Percentiles rank a stretch among this genome's conserved stretches.
Evolutionary conservation across 2,329 filamentous ascomycete species (phyloP).

Genomic region (Ophiosphaerella korrae): DNA sequence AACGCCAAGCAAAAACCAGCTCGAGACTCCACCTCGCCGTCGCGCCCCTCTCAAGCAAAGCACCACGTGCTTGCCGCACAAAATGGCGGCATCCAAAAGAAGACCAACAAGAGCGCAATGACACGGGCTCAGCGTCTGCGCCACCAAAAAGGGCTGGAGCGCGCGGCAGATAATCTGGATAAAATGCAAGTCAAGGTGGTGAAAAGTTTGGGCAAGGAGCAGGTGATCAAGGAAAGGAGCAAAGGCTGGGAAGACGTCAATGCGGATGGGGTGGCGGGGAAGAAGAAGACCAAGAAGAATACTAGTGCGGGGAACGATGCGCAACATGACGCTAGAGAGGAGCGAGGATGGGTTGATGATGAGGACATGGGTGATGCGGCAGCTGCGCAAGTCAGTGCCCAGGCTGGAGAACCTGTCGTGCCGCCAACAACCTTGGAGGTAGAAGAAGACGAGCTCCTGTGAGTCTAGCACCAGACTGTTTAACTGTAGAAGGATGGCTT

Average conservation of each 20-base stretch:
- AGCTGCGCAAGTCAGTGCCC: not conserved
- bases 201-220: constrained; percentile 57
- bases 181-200: constrained; percentile 61
- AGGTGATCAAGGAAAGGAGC: constrained; percentile 55
- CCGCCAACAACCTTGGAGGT: not conserved
- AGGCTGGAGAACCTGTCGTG: constrained; percentile 14
- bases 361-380: constrained; percentile 37
- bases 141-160: constrained; percentile 54
- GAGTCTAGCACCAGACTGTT: too few species aligned
- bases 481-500: too few species aligned
- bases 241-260: constrained; percentile 49
- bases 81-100: constrained; percentile 75
- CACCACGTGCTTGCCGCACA: constrained; percentile 65
- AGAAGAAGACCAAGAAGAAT: constrained; percentile 16
- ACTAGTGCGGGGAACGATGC: constrained; percentile 23
- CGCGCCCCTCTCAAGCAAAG: constrained; percentile 30
- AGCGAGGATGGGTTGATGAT: constrained; percentile 35
- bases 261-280: constrained; percentile 22
- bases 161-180: constrained; percentile 60
- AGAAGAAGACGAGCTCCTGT: too few species aligned
- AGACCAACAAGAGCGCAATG: constrained; percentile 54
- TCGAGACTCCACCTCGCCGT: constrained; percentile 33
- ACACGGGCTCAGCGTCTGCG: constrained; percentile 60
- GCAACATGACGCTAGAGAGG: constrained; percentile 16
- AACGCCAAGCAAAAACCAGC: constrained; percentile 62